Percentiles rank a stretch among this genome's conserved stretches.
Evolutionary conservation across 2,329 filamentous ascomycete genomes (phyloP).

Genomic region (Clarireedia homoeocarpa): DNA sequence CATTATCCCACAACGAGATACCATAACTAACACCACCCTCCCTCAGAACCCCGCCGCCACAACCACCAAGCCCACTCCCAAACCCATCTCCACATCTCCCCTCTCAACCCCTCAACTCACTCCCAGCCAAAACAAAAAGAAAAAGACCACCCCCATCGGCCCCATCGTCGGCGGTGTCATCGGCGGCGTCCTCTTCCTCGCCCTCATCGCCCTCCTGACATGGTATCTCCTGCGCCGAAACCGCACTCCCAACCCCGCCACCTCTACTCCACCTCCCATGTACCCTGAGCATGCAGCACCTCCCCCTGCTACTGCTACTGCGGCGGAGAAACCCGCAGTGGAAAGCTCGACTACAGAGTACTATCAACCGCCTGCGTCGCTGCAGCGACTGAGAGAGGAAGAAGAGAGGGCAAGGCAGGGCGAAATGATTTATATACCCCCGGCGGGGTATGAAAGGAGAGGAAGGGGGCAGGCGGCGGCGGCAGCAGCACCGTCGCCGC

Average conservation of each 20-base stretch:
- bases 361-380: too few relatives aligned
- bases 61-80: background rate
- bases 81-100: background rate
- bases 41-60: background rate
- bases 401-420: too few relatives aligned
- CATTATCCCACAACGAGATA: background rate
- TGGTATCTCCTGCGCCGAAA: slow-evolving; percentile 15
- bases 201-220: slow-evolving; percentile 10
- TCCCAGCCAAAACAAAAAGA: background rate
- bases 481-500: too few relatives aligned
- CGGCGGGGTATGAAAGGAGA: too few relatives aligned
- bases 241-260: background rate
- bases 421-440: too few relatives aligned
- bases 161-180: slow-evolving; percentile 19
- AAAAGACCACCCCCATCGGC: slow-evolving; percentile 11
- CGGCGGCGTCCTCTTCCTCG: slow-evolving; percentile 14
- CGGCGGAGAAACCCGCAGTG: too few relatives aligned
- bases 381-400: too few relatives aligned
- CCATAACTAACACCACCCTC: background rate
- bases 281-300: background rate
- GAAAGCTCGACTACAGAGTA: too few relatives aligned
- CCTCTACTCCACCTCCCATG: background rate
- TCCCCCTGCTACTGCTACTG: too few relatives aligned
- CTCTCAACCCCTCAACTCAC: background rate
- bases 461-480: too few relatives aligned